Evolutionary conservation across 495 filamentous ascomycete species (phyloP).

Genomic region (Penicillium manginii): DNA sequence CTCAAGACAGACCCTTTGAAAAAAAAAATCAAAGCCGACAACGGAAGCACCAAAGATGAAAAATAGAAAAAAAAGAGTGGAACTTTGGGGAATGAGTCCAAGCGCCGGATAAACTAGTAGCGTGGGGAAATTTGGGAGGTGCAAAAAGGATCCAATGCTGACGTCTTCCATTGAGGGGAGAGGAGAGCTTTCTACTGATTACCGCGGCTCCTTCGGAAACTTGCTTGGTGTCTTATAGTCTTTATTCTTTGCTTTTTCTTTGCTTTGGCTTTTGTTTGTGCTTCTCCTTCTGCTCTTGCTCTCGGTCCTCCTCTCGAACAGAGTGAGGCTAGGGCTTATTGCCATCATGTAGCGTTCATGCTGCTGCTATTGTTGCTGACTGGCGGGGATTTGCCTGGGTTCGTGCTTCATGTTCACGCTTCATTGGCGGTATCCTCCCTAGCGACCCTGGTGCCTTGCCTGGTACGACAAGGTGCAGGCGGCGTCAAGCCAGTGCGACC

Average conservation of each 20-base stretch:
- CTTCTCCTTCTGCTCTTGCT: neutral
- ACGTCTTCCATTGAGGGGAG: neutral
- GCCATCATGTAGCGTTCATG: neutral
- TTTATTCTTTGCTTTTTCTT: neutral
- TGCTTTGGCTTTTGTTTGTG: constrained; percentile 6
- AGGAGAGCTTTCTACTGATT: neutral
- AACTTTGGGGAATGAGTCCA: neutral
- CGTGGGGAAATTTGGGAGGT: neutral
- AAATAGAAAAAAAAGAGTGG: neutral
- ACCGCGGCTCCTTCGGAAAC: neutral
- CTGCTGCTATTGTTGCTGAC: neutral
- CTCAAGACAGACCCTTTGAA: too few relatives aligned
- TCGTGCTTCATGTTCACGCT: neutral
- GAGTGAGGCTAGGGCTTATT: neutral
- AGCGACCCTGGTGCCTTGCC: neutral
- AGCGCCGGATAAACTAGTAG: neutral
- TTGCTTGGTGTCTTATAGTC: neutral
- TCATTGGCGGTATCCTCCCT: neutral
- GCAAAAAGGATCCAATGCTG: neutral
- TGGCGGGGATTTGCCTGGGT: neutral
- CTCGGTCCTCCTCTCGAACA: neutral
- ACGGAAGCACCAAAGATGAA: neutral
- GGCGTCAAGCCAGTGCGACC: neutral
- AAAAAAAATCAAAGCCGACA: neutral
- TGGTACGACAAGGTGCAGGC: neutral